Evolutionary conservation across 306 rosid genomes (phyloP).

Genomic region (Trichosanthes cucumerina): DNA sequence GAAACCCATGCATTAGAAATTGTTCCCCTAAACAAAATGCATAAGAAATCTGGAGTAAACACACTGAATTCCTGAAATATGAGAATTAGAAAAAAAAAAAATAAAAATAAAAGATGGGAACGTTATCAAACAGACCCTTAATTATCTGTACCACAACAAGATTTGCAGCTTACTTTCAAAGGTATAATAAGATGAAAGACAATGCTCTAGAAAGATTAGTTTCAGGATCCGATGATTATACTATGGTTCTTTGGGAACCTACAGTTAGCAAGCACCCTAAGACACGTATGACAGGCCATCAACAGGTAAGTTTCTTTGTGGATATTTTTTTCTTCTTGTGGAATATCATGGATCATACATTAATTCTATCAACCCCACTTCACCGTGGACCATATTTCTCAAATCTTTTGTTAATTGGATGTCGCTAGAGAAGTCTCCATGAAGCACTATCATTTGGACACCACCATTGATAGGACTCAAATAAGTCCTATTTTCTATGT

Average conservation of each 20-base stretch:
- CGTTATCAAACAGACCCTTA: no score
- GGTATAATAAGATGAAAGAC: constrained; percentile 77
- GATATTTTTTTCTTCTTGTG: not conserved
- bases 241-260: constrained; percentile 98
- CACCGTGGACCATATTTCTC: not conserved
- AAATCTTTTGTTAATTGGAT: not conserved
- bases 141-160: no score
- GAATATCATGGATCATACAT: not conserved
- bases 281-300: constrained; percentile 93
- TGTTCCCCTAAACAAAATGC: not conserved
- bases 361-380: not conserved
- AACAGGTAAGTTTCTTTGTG: constrained; percentile 66
- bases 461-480: no score
- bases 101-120: no score
- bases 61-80: not conserved
- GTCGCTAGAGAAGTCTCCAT: not conserved
- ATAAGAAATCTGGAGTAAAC: no score
- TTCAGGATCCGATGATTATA: constrained; percentile 94
- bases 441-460: not conserved
- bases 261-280: constrained; percentile 74
- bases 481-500: no score
- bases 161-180: constrained; percentile 69
- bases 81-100: not conserved
- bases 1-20: not conserved
- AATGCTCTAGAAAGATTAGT: constrained; percentile 83